These are phyloP conservation scores for Trichoderma sp. DNA, from an alignment of 2,329 filamentous ascomycete species.

Conservation along the genomic window DNA sequence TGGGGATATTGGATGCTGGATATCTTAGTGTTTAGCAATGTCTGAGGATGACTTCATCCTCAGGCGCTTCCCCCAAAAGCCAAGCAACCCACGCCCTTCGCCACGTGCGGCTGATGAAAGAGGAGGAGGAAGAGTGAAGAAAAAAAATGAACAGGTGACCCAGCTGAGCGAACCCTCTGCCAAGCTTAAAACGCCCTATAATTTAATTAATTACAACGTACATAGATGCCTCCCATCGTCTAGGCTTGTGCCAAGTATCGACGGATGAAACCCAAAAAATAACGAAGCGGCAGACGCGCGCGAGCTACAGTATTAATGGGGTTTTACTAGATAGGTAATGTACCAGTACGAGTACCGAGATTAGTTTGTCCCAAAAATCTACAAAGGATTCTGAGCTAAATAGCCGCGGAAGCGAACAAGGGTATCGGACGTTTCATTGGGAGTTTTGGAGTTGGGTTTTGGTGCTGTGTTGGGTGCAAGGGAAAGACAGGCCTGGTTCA, in stretches of 20 bases:
- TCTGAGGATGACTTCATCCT: not conserved
- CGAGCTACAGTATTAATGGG: not conserved
- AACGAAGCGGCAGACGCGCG: not conserved
- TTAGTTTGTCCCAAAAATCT: not conserved
- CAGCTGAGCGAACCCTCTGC: not conserved
- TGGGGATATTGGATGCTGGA: not conserved
- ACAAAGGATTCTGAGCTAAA: not conserved
- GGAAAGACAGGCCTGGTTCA: not conserved
- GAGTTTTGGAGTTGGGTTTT: not conserved
- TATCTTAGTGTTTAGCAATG: not conserved
- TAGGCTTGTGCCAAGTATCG: not conserved
- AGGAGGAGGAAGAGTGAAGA: not conserved
- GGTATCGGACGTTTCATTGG: constrained; percentile 17
- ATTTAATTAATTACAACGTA: not conserved
- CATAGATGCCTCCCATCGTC: not conserved
- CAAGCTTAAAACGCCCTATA: not conserved
- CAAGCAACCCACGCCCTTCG: not conserved
- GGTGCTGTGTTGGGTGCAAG: not conserved
- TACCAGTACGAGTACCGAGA: not conserved
- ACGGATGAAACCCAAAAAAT: not conserved
- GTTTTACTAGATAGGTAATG: not conserved
- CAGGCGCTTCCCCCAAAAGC: not conserved
- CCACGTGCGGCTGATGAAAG: not conserved
- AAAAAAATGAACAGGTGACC: not conserved
- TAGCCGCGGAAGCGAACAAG: constrained; percentile 1